A percentile compares a stretch with the other conserved stretches of the same genome.
phyloP scores from a whole-genome alignment of 2,329 filamentous ascomycete species.

The Colletotrichum sp. region DNA sequence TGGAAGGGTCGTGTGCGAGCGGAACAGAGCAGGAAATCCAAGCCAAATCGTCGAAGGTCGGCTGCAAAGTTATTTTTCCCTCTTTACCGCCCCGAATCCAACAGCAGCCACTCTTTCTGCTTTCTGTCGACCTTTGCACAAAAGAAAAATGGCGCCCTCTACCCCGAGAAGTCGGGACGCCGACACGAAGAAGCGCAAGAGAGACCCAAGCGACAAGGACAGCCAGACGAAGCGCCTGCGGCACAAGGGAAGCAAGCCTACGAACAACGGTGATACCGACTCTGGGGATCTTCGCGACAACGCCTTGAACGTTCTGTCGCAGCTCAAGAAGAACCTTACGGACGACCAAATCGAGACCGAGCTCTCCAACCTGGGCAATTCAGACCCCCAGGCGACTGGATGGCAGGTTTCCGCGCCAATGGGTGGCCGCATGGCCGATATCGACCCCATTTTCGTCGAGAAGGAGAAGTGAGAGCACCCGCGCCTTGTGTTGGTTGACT shows the following conservation, averaged over 20 bases:
- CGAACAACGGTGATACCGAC: constrained; percentile 4
- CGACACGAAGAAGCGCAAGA: constrained; percentile 52
- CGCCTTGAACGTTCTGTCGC: constrained; percentile 20
- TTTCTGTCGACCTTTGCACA: not conserved
- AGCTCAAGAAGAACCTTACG: constrained; percentile 12
- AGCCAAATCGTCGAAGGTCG: constrained; percentile 4
- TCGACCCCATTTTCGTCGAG: constrained; percentile 66
- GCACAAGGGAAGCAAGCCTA: constrained; percentile 26
- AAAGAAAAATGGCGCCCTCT: constrained; percentile 40
- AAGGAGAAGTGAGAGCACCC: constrained; percentile 62
- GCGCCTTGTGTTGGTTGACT: not conserved
- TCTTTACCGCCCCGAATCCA: not conserved
- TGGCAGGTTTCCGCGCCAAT: constrained; percentile 70
- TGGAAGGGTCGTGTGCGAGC: constrained; percentile 6
- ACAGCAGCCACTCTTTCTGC: not conserved
- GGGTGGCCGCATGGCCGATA: constrained; percentile 69
- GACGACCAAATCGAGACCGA: constrained; percentile 16
- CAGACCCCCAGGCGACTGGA: constrained; percentile 28
- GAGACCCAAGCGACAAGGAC: constrained; percentile 46
- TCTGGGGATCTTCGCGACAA: constrained; percentile 17
- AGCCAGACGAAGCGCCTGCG: constrained; percentile 42
- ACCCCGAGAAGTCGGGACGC: constrained; percentile 36
- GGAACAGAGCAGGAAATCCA: constrained; percentile 12
- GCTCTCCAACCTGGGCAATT: constrained; percentile 7
- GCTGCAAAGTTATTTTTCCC: not conserved